Evolutionary conservation across 208 protist genomes (phyloP).

Genomic region (Leishmania amazonensis): DNA sequence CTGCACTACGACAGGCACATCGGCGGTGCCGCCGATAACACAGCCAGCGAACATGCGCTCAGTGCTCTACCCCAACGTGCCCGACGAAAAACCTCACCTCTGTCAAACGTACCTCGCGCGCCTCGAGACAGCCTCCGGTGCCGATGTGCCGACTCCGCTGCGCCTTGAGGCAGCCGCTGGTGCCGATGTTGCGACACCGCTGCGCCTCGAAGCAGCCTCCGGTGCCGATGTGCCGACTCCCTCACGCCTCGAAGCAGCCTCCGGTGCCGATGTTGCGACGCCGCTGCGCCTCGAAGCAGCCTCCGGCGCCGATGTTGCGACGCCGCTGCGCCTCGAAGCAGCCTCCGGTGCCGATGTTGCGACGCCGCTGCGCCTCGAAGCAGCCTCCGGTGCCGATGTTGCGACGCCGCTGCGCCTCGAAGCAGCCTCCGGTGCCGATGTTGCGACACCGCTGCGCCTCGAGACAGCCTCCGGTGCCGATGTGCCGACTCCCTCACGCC

Average conservation of each 20-base stretch:
- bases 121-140: background rate
- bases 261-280: too few relatives aligned
- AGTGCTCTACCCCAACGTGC: background rate
- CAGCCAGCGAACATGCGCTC: background rate
- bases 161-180: background rate
- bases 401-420: too few relatives aligned
- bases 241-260: too few relatives aligned
- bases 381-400: background rate
- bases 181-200: background rate
- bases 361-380: background rate
- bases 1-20: background rate
- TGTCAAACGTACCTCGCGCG: background rate
- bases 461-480: background rate
- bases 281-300: background rate
- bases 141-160: background rate
- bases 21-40: background rate
- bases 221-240: background rate
- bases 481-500: background rate
- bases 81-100: background rate
- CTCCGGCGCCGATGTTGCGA: background rate
- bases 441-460: background rate
- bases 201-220: background rate
- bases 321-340: too few relatives aligned
- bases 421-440: too few relatives aligned
- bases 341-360: too few relatives aligned